Conservation (phyloP, 1,139 yeast species). For the Geotrichum reessii region DNA sequence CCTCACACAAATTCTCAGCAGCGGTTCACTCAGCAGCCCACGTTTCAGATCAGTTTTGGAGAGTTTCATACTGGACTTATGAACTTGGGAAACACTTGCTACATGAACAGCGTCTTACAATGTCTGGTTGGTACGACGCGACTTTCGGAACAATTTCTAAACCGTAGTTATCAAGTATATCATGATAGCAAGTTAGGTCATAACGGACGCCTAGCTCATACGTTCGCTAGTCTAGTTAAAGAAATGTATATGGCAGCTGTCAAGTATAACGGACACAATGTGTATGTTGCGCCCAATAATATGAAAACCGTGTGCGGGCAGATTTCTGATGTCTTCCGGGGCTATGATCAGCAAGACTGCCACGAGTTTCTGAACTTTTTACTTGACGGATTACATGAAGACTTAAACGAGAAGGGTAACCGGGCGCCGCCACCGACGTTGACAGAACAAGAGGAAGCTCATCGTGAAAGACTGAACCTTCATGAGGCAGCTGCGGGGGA, state of each 20-base stretch:
- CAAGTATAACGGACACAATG: constrained; percentile 32
- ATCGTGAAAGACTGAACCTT: constrained; percentile 68
- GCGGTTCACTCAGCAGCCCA: background rate
- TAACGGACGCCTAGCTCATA: constrained; percentile 71
- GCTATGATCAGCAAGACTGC: constrained; percentile 88
- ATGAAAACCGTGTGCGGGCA: constrained; percentile 64
- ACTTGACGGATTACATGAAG: constrained; percentile 84
- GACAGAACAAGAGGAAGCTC: constrained; percentile 68
- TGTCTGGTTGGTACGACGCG: constrained; percentile 58
- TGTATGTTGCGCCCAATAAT: constrained; percentile 49
- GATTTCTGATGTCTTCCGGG: constrained; percentile 63
- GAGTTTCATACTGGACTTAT: constrained; percentile 53
- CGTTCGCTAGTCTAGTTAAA: constrained; percentile 61
- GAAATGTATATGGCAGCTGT: constrained; percentile 43
- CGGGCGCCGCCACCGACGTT: constrained; percentile 51
- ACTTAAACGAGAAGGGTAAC: constrained; percentile 64
- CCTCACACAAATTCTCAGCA: background rate
- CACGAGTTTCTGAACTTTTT: constrained; percentile 83
- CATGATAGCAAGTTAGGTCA: constrained; percentile 73
- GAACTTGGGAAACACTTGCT: constrained; percentile 88
- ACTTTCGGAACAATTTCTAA: constrained; percentile 45
- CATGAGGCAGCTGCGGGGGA: constrained; percentile 86
- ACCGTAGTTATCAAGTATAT: constrained; percentile 69
- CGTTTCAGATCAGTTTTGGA: constrained; percentile 4
- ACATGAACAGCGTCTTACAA: constrained; percentile 86